Evolutionary conservation across 441 rosid genomes (phyloP), one percentile per base, ranked within the genome.

Genomic region (Brassica balearica): DNA sequence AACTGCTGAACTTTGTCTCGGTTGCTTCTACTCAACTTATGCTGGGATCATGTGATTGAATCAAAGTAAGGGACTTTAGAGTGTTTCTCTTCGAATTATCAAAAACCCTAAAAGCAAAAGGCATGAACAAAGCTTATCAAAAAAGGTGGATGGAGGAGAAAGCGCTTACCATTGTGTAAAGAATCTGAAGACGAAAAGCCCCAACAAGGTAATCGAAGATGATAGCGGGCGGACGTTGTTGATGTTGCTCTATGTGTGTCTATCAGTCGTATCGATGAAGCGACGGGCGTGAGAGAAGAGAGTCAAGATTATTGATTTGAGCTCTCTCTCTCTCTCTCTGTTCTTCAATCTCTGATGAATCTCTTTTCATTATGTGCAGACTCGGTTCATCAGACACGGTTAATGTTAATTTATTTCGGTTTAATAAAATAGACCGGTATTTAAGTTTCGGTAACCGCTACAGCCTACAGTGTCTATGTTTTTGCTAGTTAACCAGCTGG

Each of bases 1-100:
- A 95, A 92, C 89, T 92, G 97, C 85, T 91, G 96, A 78, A 95
- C 82, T 79, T 91, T 95, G 77, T 91, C 99, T 1, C 99, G 97
- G 84, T 90, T 84, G 76, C 88, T 88, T 86, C 97, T 91, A 59
- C 81, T 87, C 84, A 92, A 71, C 84, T 95, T 95, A 82, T 95
- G 88, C 99, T 91, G 27, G 27, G 41, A 74, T 14, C 82, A 74
- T 23, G 58, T 63, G 55, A 53, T 53, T 60, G 5, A 9, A 7
- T 8, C 8, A 55, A 55, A 55, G 60, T 17, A 3, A 55, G 4
- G 60, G 2, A 55, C 23, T 55, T 55, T 55, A 7, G 10, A 55
- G 60, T 2, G 56, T 51, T 51, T n/a, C 56, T n/a, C 0, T 51
- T 51, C 17, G 55, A 55, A 55, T 55, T 2, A 7, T 17, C 60